Percentiles rank a stretch among this genome's conserved stretches.
Conservation (phyloP, 169 alveolate species). For the Plasmodium gonderi region DNA sequence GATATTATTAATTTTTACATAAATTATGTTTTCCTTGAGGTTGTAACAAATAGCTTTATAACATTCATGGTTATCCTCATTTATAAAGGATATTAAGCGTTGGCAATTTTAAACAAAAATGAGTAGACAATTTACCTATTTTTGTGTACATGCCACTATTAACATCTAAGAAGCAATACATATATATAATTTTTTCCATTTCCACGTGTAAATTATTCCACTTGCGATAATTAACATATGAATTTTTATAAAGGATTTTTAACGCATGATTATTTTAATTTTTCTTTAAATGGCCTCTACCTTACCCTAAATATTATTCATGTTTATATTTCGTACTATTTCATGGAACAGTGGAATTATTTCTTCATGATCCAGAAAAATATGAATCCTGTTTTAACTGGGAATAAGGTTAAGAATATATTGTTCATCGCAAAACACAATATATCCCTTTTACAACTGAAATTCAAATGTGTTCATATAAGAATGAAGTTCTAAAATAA, state of each 20-base stretch:
- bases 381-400: background rate
- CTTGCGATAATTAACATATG: background rate
- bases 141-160: background rate
- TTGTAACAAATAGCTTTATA: background rate
- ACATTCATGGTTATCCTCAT: background rate
- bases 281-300: background rate
- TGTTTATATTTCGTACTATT: background rate
- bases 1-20: background rate
- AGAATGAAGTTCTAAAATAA: background rate
- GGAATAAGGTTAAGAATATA: background rate
- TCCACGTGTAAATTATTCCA: background rate
- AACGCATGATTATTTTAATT: background rate
- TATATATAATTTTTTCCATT: background rate
- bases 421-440: background rate
- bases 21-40: background rate
- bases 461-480: background rate
- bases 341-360: background rate
- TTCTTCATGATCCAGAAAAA: background rate
- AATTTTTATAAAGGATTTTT: background rate
- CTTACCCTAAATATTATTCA: background rate
- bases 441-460: background rate
- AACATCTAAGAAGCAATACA: background rate
- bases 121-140: background rate
- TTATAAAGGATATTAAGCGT: background rate
- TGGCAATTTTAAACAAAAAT: background rate